Evolutionary conservation across 2,329 filamentous ascomycete species (phyloP).

Genomic region (Rosellinia necatrix): DNA sequence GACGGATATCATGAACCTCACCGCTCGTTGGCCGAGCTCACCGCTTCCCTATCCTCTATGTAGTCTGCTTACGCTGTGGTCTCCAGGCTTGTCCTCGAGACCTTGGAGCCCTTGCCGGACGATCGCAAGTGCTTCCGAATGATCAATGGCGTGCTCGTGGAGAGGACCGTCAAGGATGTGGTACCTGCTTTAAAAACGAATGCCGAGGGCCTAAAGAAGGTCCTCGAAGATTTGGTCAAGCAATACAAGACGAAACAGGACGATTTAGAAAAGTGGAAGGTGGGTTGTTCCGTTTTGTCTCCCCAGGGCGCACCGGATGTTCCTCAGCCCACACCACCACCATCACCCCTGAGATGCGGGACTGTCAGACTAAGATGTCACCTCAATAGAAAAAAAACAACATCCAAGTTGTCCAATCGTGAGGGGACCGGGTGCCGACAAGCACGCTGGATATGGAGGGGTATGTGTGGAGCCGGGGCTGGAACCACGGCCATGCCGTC

Average conservation of each 20-base stretch:
- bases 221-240: conserved; percentile 91
- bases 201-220: conserved; percentile 89
- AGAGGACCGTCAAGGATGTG: conserved; percentile 91
- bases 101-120: conserved; percentile 76
- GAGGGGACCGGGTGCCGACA: conserved; percentile 35
- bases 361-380: conserved; percentile 29
- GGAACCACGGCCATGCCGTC: conserved; percentile 20
- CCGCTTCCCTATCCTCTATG: conserved; percentile 39
- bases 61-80: conserved; percentile 34
- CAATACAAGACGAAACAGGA: conserved; percentile 95
- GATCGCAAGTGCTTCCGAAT: conserved; percentile 98
- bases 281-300: conserved; percentile 44
- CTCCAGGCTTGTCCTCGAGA: conserved; percentile 87
- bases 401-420: conserved; percentile 82
- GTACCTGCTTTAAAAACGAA: conserved; percentile 91
- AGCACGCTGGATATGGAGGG: conserved; percentile 10
- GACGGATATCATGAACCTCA: conserved; percentile 36
- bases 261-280: conserved; percentile 99
- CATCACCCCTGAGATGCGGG: conserved; percentile 9
- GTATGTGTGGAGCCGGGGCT: too few species aligned
- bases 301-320: conserved; percentile 14
- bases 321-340: conserved; percentile 18
- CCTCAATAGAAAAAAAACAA: conserved; percentile 80
- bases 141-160: conserved; percentile 95
- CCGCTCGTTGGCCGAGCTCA: conserved; percentile 43